Base-by-base conservation (phyloP, 108 stramenopile genomes). In the Fistulifera pelliculosa region DNA sequence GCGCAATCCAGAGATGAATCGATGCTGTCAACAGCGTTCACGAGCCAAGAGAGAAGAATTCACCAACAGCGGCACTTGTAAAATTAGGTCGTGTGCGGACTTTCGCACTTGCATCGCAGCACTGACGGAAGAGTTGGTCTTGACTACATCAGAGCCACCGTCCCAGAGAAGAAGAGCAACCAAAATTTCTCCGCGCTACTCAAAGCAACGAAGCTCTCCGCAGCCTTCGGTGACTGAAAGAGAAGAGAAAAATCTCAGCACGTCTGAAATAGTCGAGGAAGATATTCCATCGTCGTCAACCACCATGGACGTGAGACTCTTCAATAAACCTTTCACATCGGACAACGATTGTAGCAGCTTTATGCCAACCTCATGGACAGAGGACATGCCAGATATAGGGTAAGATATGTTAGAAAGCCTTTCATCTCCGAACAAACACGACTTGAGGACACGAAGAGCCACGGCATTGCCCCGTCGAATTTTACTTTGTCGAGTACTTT, bases 401-500 rank as follows among this genome's bases (percentile, higher is more conserved):
- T n/a, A n/a, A n/a, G n/a, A 43, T 16, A 26, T 14, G 15, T 42
- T 13, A 40, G 41, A 11, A 26, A 48, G 47, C 3, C 26, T 17
- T 6, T 48, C 27, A 42, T 59, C 53, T 40, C 74, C 77, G 42
- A 88, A 79, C 44, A 94, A 66, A 60, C 93, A 88, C 16, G 71
- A 76, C 51, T 90, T 87, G 17, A 94, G 55, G 24, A 94, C 84
- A 41, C 93, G 81, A 18, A 94, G 69, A 8, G 86, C 84, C 45
- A 73, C 84, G 17, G 81, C 83, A 66, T 90, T 83, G 10, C 86
- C 93, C 79, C 87, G 85, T 52, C 81, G 79, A 16, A 61, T 78
- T 66, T 77, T 69, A 14, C 76, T 67, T 50, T 72, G 73, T 47
- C 54, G 75, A 40, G 67, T 64, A 19, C 51, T 73, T 26, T 56